phyloP scores from a whole-genome alignment of 768 basidiomycete species.

The Mrakia frigida region DNA sequence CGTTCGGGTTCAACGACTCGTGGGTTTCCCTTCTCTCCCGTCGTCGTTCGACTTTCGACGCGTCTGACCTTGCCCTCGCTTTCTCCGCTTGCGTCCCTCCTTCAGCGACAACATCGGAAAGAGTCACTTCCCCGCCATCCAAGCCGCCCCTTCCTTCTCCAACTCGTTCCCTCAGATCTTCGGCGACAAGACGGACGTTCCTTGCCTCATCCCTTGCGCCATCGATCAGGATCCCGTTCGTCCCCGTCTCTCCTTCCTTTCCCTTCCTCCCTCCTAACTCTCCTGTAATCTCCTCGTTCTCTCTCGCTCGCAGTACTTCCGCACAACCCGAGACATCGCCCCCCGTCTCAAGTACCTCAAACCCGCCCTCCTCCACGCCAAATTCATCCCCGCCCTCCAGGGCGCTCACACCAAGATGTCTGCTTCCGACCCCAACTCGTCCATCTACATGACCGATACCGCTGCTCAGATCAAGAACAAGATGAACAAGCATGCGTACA shows the following conservation, averaged over 20 bases:
- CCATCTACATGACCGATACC: constrained; percentile 94
- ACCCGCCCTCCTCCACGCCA: constrained; percentile 83
- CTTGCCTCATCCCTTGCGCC: constrained; percentile 92
- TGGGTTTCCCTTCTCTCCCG: constrained; percentile 48
- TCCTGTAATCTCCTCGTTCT: not conserved
- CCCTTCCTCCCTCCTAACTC: not conserved
- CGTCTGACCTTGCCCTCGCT: not conserved
- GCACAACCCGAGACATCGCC: constrained; percentile 91
- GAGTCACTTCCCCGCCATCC: constrained; percentile 90
- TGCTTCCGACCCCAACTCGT: constrained; percentile 84
- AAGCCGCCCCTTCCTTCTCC: constrained; percentile 93
- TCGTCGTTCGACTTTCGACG: not conserved
- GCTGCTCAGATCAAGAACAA: constrained; percentile 93
- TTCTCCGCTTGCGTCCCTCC: not conserved
- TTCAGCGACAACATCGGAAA: constrained; percentile 94
- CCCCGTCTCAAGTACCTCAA: constrained; percentile 92
- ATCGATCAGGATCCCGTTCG: constrained; percentile 66
- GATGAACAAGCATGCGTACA: constrained; percentile 92
- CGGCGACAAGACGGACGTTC: constrained; percentile 71
- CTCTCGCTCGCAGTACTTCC: constrained; percentile 79
- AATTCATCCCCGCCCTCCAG: constrained; percentile 97
- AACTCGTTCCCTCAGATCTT: constrained; percentile 99
- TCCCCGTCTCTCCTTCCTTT: not conserved
- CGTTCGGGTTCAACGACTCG: constrained; percentile 96
- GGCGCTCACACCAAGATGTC: constrained; percentile 99